These are phyloP conservation scores for Solanum piurae DNA, from an alignment of 257 asterid genomes.

Conservation along the genomic window DNA sequence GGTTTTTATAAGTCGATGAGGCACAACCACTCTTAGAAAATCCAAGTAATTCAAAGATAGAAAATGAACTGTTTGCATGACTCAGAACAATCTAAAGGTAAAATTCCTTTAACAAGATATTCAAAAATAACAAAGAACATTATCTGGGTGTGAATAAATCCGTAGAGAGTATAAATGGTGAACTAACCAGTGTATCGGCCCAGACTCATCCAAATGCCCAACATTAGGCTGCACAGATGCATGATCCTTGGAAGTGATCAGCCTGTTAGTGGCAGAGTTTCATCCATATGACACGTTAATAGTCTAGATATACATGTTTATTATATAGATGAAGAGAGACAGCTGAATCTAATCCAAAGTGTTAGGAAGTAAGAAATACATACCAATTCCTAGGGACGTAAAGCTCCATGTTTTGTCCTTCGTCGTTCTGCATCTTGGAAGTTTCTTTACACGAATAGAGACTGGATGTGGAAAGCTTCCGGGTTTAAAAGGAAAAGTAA, in stretches of 20 bases:
- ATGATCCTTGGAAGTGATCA: slow-evolving; percentile 88
- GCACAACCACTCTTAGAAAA: not conserved
- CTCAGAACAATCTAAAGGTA: not conserved
- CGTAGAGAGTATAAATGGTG: slow-evolving; percentile 73
- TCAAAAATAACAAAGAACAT: not conserved
- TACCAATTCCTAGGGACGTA: slow-evolving; percentile 65
- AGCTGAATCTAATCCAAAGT: not conserved
- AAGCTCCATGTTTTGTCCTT: slow-evolving; percentile 58
- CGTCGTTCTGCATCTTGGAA: slow-evolving; percentile 56
- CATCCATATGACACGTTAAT: not conserved
- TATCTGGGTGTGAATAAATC: slow-evolving; percentile 76
- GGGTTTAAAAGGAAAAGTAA: not conserved
- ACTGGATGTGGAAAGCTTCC: not conserved
- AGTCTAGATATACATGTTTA: not conserved
- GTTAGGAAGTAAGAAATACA: not conserved
- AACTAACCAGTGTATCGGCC: slow-evolving; percentile 52
- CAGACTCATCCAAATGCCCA: slow-evolving; percentile 64
- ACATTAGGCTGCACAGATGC: slow-evolving; percentile 79
- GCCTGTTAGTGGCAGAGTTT: slow-evolving; percentile 82
- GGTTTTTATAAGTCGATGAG: not conserved
- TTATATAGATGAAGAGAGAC: not conserved
- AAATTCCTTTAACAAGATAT: not conserved
- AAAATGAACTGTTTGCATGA: not conserved
- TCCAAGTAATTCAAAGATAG: not conserved
- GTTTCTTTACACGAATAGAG: not conserved